Percentiles rank a stretch among this genome's conserved stretches.
phyloP scores from a whole-genome alignment of 2,329 filamentous ascomycete genomes.

The Teratosphaeria zuluensis region DNA sequence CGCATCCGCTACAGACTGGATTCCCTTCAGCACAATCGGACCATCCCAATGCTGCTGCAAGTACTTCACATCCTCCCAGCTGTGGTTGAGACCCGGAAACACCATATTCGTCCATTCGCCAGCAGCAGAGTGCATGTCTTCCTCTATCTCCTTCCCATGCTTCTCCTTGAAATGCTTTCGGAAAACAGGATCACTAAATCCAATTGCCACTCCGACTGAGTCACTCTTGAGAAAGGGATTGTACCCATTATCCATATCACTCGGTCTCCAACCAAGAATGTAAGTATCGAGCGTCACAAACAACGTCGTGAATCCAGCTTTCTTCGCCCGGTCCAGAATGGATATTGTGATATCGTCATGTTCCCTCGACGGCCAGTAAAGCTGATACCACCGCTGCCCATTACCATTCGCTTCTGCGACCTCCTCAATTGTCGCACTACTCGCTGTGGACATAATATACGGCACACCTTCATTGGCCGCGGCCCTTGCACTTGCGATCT shows the following conservation, averaged over 20 bases:
- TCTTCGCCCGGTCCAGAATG: slow-evolving; percentile 52
- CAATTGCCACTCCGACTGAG: slow-evolving; percentile 47
- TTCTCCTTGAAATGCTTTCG: slow-evolving; percentile 44
- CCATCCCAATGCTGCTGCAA: slow-evolving; percentile 53
- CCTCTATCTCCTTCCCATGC: slow-evolving; percentile 25
- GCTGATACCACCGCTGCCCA: slow-evolving; percentile 56
- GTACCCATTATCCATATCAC: slow-evolving; percentile 16
- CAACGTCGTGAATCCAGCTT: slow-evolving; percentile 51
- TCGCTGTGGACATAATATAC: slow-evolving; percentile 58
- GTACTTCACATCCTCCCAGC: slow-evolving; percentile 51
- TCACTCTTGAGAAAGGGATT: slow-evolving; percentile 15
- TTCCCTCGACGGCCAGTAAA: slow-evolving; percentile 62
- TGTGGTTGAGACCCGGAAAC: slow-evolving; percentile 28
- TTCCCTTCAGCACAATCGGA: slow-evolving; percentile 50
- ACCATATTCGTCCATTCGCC: slow-evolving; percentile 44
- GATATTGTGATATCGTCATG: slow-evolving; percentile 56
- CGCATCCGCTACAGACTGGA: slow-evolving; percentile 40
- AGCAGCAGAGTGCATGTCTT: slow-evolving; percentile 40
- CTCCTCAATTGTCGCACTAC: slow-evolving; percentile 55
- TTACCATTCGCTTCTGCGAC: slow-evolving; percentile 48
- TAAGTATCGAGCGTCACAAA: slow-evolving; percentile 66
- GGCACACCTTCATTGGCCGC: slow-evolving; percentile 49
- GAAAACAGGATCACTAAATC: slow-evolving; percentile 60
- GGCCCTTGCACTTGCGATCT: slow-evolving; percentile 27
- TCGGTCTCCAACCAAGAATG: slow-evolving; percentile 57